A percentile compares a stretch with the other conserved stretches of the same genome.
Conservation (phyloP, 345 rosid species). For the Salix arbutifolia region DNA sequence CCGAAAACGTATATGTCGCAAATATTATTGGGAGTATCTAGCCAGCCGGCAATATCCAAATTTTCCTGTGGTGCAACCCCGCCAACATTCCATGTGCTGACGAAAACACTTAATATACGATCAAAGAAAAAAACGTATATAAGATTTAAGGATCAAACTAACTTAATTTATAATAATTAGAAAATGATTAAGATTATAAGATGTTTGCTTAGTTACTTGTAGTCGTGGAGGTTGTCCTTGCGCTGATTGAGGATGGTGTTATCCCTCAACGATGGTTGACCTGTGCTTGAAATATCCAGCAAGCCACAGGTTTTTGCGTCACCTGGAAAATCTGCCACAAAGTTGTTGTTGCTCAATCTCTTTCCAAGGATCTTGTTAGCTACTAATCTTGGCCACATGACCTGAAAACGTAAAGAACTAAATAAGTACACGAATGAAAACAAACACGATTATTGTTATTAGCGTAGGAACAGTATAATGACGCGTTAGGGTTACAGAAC, state of each 20-base stretch:
- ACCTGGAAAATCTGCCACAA: conserved; percentile 67
- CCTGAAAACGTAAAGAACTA: conserved; percentile 20
- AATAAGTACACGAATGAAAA: background rate
- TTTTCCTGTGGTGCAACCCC: conserved; percentile 63
- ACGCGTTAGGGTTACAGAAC: background rate
- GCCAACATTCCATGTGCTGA: conserved; percentile 88
- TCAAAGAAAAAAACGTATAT: background rate
- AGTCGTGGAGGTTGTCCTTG: conserved; percentile 35
- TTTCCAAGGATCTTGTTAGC: conserved; percentile 62
- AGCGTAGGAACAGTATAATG: background rate
- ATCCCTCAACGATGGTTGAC: conserved; percentile 26
- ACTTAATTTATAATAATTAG: background rate
- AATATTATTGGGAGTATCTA: conserved; percentile 35
- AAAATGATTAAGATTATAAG: background rate
- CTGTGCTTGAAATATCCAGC: conserved; percentile 28
- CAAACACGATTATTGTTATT: too few species aligned
- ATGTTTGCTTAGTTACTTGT: conserved; percentile 37
- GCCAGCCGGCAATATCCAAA: conserved; percentile 61
- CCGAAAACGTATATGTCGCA: conserved; percentile 83
- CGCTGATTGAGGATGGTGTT: conserved; percentile 31
- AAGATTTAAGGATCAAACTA: background rate
- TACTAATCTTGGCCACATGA: conserved; percentile 78
- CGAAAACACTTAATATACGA: conserved; percentile 45
- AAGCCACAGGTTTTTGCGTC: conserved; percentile 19
- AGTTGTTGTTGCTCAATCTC: conserved; percentile 63